These are phyloP conservation scores for Claviceps sp. DNA, from an alignment of 2,329 filamentous ascomycete genomes.

Conservation along the genomic window DNA sequence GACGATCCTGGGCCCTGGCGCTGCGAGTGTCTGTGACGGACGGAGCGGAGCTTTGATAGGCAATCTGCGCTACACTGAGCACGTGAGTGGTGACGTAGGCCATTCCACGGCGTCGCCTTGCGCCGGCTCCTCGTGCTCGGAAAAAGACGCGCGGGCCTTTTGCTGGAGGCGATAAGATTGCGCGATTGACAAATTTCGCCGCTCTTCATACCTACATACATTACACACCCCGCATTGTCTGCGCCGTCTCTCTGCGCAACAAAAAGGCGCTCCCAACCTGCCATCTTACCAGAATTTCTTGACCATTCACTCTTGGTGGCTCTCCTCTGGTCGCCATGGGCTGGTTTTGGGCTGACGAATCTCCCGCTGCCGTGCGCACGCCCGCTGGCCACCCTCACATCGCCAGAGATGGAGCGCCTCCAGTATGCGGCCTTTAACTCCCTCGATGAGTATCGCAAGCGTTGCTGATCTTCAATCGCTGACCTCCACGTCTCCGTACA, in stretches of 20 bases:
- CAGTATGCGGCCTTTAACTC: constrained; percentile 13
- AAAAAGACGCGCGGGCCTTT: not conserved
- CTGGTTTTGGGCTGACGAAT: constrained; percentile 48
- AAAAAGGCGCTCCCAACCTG: not conserved
- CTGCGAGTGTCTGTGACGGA: too few species aligned
- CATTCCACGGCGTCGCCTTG: not conserved
- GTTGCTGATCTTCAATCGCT: not conserved
- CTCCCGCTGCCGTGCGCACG: constrained; percentile 21
- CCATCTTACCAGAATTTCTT: not conserved
- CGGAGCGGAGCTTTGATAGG: too few species aligned
- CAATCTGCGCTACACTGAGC: too few species aligned
- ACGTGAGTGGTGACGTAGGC: constrained; percentile 10
- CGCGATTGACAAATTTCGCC: not conserved
- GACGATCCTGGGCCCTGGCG: not conserved
- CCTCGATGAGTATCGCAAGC: too few species aligned
- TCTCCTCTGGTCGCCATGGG: constrained; percentile 30
- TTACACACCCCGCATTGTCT: not conserved
- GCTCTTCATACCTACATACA: not conserved
- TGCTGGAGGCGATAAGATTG: constrained; percentile 1
- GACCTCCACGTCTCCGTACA: constrained; percentile 12
- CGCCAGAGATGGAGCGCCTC: constrained; percentile 17
- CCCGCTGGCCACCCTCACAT: constrained; percentile 20
- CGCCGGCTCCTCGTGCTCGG: not conserved
- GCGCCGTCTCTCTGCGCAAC: not conserved
- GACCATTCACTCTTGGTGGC: not conserved